These are phyloP conservation scores for Calonectria pseudoreteaudii DNA, from an alignment of 2,329 filamentous ascomycete genomes.

Conservation along the genomic window DNA sequence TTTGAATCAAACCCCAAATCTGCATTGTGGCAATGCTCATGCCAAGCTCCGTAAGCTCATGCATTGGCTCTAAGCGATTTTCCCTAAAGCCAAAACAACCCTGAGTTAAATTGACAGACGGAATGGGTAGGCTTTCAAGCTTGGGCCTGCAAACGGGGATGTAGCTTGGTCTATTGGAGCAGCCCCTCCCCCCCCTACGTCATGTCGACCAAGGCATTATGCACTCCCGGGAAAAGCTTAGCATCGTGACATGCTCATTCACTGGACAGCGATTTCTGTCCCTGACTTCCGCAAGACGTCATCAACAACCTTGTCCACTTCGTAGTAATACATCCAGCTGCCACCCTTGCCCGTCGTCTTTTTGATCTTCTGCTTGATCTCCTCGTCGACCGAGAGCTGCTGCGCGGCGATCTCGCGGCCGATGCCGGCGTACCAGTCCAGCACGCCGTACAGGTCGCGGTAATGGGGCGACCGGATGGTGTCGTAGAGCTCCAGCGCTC, in stretches of 20 bases:
- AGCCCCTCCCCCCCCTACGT: background rate
- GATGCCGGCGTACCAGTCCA: conserved; percentile 39
- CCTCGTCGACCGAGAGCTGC: conserved; percentile 33
- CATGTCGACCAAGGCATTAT: background rate
- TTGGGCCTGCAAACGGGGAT: background rate
- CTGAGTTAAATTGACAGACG: background rate
- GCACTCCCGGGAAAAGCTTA: background rate
- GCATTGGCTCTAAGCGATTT: background rate
- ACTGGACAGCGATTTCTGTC: background rate
- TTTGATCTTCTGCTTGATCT: conserved; percentile 39
- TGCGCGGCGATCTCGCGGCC: conserved; percentile 30
- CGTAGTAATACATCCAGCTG: conserved; percentile 45
- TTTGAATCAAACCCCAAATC: background rate
- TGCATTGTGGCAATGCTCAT: background rate
- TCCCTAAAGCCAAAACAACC: background rate
- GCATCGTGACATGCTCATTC: background rate
- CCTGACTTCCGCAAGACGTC: conserved; percentile 3
- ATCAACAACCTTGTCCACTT: conserved; percentile 36
- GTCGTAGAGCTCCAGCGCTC: conserved; percentile 42
- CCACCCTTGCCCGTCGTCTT: conserved; percentile 35
- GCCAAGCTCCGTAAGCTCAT: background rate
- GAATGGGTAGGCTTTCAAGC: background rate
- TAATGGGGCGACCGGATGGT: conserved; percentile 46
- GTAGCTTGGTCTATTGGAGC: background rate
- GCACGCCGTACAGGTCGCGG: conserved; percentile 37